phyloP scores from a whole-genome alignment of 2,329 filamentous ascomycete genomes.

The Botrytis paeoniae region DNA sequence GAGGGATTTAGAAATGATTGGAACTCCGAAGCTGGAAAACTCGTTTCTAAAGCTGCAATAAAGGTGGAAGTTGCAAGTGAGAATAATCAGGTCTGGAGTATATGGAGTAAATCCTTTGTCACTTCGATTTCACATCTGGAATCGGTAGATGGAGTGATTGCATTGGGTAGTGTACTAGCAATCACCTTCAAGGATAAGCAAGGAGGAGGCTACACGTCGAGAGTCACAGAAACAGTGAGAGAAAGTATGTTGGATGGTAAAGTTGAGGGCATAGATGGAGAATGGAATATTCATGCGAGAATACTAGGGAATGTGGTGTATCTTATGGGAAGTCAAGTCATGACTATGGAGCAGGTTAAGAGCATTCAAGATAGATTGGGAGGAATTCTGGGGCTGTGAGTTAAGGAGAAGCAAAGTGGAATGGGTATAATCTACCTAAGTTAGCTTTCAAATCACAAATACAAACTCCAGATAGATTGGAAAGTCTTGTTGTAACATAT shows the following conservation, averaged over 20 bases:
- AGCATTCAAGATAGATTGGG: slow-evolving; percentile 28
- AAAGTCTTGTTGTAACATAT: not conserved
- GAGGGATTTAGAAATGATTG: slow-evolving; percentile 51
- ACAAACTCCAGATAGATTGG: too few species aligned
- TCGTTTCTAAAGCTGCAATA: not conserved
- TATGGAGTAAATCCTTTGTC: slow-evolving; percentile 65
- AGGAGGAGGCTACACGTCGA: slow-evolving; percentile 37
- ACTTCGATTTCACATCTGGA: slow-evolving; percentile 53
- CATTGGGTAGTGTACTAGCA: slow-evolving; percentile 71
- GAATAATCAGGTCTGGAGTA: slow-evolving; percentile 55
- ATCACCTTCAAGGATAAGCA: slow-evolving; percentile 51
- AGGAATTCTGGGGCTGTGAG: not conserved
- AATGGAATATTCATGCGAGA: slow-evolving; percentile 49
- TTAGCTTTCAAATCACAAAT: not conserved
- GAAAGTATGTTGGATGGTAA: slow-evolving; percentile 32
- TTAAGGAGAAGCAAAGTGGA: not conserved
- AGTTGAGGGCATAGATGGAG: slow-evolving; percentile 16
- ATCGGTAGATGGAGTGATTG: slow-evolving; percentile 64
- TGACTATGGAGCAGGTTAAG: slow-evolving; percentile 31
- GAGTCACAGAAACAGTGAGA: slow-evolving; percentile 44
- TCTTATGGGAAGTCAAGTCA: slow-evolving; percentile 53
- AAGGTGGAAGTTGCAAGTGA: not conserved
- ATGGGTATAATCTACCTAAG: not conserved
- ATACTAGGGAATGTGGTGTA: slow-evolving; percentile 59
- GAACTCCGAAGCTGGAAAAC: slow-evolving; percentile 26